Conservation (phyloP, 148 eudicot genomes). For the Chenopodium berlandieri region DNA sequence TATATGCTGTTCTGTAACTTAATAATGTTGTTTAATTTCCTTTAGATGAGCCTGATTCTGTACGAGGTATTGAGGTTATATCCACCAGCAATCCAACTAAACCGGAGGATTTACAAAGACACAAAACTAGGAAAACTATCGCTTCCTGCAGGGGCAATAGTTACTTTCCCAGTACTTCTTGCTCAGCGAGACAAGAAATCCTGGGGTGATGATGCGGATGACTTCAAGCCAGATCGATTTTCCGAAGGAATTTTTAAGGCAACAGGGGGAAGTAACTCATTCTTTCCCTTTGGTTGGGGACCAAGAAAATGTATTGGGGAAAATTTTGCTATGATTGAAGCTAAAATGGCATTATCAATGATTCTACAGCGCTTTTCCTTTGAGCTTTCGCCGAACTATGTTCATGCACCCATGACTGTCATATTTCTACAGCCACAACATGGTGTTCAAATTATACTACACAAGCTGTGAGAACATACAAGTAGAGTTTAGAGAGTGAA, state of each 20-base stretch:
- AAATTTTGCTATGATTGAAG: constrained; percentile 27
- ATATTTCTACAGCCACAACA: constrained; percentile 27
- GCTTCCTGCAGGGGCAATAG: background rate
- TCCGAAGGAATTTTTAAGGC: constrained; percentile 32
- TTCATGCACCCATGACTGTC: constrained; percentile 32
- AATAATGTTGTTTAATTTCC: no score
- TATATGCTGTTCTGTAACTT: background rate
- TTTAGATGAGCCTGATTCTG: constrained; percentile 11
- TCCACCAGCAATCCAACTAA: no score
- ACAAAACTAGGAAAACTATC: no score
- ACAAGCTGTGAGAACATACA: constrained; percentile 4
- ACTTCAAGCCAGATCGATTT: constrained; percentile 33
- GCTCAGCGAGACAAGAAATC: background rate
- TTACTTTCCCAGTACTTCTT: background rate
- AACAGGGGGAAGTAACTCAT: constrained; percentile 18
- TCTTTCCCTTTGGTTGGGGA: constrained; percentile 34
- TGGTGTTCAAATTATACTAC: constrained; percentile 30
- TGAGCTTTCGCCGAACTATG: constrained; percentile 29
- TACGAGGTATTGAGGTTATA: constrained; percentile 11
- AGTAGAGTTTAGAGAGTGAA: background rate
- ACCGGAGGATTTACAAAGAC: no score
- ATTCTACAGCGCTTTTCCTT: constrained; percentile 31
- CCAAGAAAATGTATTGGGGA: constrained; percentile 16
- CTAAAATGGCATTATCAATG: constrained; percentile 25
- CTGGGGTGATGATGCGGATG: constrained; percentile 8